Conservation (phyloP, 2,329 filamentous ascomycete genomes). For the Mycosphaerella sp. region DNA sequence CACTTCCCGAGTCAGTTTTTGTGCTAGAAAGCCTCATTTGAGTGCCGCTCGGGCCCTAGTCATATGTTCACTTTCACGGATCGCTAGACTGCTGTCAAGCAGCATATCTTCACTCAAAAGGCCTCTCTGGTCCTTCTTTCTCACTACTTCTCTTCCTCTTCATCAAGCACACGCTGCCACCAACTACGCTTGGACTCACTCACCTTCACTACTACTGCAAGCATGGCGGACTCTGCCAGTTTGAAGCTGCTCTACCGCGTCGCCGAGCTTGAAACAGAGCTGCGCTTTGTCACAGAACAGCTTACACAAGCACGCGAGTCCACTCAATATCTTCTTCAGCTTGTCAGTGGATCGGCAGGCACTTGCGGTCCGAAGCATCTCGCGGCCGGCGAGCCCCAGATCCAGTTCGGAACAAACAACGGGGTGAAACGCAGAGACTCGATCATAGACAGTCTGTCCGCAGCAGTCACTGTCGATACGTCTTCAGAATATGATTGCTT, state of each 20-base stretch:
- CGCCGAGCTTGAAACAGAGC: conserved; percentile 25
- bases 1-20: too few relatives aligned
- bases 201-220: neutral
- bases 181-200: neutral
- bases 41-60: too few relatives aligned
- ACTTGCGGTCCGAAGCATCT: neutral
- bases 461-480: neutral
- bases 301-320: conserved; percentile 22
- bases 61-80: too few relatives aligned
- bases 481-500: neutral
- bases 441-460: neutral
- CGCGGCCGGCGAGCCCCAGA: conserved; percentile 5
- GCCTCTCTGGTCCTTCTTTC: too few relatives aligned
- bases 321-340: conserved; percentile 18
- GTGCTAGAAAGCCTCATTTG: too few relatives aligned
- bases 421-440: neutral
- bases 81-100: too few relatives aligned
- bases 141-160: too few relatives aligned
- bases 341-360: conserved; percentile 4
- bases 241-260: conserved; percentile 18
- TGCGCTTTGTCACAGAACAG: conserved; percentile 24
- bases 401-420: neutral
- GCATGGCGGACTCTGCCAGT: neutral
- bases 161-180: too few relatives aligned
- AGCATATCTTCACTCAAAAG: too few relatives aligned